Conservation (phyloP, 2,329 filamentous ascomycete genomes). For the Zopfia rhizophila region DNA sequence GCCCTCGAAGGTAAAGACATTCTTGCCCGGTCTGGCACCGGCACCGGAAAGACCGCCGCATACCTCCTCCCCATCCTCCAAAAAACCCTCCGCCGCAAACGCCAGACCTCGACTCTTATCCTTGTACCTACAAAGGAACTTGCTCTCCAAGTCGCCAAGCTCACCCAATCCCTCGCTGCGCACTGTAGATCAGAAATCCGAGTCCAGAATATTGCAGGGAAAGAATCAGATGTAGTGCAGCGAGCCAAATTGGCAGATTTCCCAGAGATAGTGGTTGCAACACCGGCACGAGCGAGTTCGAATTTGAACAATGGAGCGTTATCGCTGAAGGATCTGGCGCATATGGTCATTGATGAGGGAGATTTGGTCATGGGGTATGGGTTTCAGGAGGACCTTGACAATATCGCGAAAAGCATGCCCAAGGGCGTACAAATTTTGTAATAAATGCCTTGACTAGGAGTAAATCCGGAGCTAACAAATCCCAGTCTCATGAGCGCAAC, state of each 20-base stretch:
- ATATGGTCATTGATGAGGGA: conserved; percentile 92
- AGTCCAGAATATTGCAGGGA: conserved; percentile 87
- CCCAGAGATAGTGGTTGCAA: conserved; percentile 91
- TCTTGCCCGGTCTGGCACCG: conserved; percentile 90
- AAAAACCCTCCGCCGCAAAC: conserved; percentile 81
- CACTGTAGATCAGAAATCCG: conserved; percentile 88
- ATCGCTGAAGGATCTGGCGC: conserved; percentile 74
- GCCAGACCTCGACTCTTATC: conserved; percentile 78
- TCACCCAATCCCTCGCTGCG: conserved; percentile 77
- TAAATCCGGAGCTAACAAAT: conserved; percentile 3
- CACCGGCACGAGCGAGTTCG: conserved; percentile 82
- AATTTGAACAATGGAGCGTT: conserved; percentile 80
- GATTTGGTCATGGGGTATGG: conserved; percentile 94
- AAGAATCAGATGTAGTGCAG: conserved; percentile 89
- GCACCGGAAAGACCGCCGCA: conserved; percentile 96
- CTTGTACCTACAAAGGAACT: conserved; percentile 95
- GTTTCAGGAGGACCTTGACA: conserved; percentile 89
- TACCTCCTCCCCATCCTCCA: conserved; percentile 92
- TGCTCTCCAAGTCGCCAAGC: conserved; percentile 87
- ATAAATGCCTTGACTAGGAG: neutral
- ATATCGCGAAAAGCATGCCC: conserved; percentile 79
- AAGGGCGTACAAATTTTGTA: conserved; percentile 84
- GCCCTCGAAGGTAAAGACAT: conserved; percentile 90
- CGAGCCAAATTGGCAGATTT: conserved; percentile 84
- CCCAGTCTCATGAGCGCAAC: conserved; percentile 85